Percentiles rank a stretch among this genome's conserved stretches.
Conservation (phyloP, 164 flowering plant genomes). For the Berberis vulgaris region DNA sequence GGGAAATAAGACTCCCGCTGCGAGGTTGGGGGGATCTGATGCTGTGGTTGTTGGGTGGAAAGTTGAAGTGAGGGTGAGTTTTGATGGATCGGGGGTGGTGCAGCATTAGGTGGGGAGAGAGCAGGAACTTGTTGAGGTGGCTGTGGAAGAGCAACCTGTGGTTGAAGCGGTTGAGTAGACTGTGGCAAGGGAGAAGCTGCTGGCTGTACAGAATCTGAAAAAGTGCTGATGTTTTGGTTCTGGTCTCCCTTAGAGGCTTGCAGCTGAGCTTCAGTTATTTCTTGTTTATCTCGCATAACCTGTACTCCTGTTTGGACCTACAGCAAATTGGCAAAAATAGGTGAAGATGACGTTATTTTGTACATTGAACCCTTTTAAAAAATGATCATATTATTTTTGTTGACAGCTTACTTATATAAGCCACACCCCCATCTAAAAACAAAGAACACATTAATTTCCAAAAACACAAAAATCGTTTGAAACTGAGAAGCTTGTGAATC, state of each 20-base stretch:
- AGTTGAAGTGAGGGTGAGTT: conserved; percentile 9
- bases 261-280: conserved; percentile 46
- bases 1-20: conserved; percentile 39
- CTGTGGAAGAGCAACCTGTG: conserved; percentile 16
- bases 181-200: conserved; percentile 14
- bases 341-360: too few relatives aligned
- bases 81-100: conserved; percentile 26
- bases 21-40: conserved; percentile 31
- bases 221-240: conserved; percentile 34
- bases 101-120: conserved; percentile 22
- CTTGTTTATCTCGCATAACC: conserved; percentile 71
- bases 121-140: conserved; percentile 27
- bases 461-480: too few relatives aligned
- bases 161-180: conserved; percentile 29
- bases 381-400: too few relatives aligned
- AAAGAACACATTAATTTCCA: too few relatives aligned
- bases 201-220: conserved; percentile 39
- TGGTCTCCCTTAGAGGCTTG: conserved; percentile 45
- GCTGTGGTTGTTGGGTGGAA: conserved; percentile 32
- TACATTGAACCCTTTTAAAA: too few relatives aligned
- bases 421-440: too few relatives aligned
- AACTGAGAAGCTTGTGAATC: too few relatives aligned
- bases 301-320: conserved; percentile 77
- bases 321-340: conserved; percentile 4
- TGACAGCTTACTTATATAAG: too few relatives aligned